Base-by-base conservation (phyloP, 2,329 filamentous ascomycete genomes). In the Furcasterigmium sp. region DNA sequence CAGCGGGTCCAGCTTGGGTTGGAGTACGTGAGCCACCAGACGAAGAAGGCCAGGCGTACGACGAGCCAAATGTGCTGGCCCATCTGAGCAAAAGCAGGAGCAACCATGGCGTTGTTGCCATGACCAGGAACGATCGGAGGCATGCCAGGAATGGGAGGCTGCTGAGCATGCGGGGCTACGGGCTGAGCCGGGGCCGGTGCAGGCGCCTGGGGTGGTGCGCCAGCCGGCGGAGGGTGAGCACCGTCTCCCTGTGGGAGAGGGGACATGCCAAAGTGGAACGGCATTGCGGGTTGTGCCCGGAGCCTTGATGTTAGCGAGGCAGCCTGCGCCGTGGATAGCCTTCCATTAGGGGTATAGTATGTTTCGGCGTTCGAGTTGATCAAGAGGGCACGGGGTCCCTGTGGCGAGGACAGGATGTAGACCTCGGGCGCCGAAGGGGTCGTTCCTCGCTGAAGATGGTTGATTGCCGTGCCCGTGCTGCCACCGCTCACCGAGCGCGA, bases 41-140 rank as follows among this genome's bases (percentile, higher is more conserved):
- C 71, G 55, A 84, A 82, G 6, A 78, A 60, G 10, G 69, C 65
- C 8, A 85, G 60, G 8, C 80, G 72, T 28, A 79, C 62, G 1
- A 82, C 51, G 41, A 84, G 67, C 80, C 80, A 84, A 21, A 84
- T 56, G 41, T 82, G 73, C n/a, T 78, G 78, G 67, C 75, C 76
- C n/a, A 78, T 42, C 14, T 69, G 68, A 5, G 63, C 67, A 38
- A 69, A 43, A 18, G 72, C 46, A 15, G 67, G 62, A 3, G 55
- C 63, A 1, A 59, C 57, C 4, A 57, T 60, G 2, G 64, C 65
- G 39, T 72, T 73, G 42, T 63, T 65, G 8, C 58, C 60, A 39
- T 68, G 69, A 29, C 59, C 43, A 39, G 53, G 53, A 18, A 53
- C 57, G 28, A 59, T 47, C 14, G 58, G 59, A 19, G 54, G 51